Percentiles rank a stretch among this genome's conserved stretches.
phyloP scores from a whole-genome alignment of 2,329 filamentous ascomycete species.

The Thermothelomyces thermophilus region DNA sequence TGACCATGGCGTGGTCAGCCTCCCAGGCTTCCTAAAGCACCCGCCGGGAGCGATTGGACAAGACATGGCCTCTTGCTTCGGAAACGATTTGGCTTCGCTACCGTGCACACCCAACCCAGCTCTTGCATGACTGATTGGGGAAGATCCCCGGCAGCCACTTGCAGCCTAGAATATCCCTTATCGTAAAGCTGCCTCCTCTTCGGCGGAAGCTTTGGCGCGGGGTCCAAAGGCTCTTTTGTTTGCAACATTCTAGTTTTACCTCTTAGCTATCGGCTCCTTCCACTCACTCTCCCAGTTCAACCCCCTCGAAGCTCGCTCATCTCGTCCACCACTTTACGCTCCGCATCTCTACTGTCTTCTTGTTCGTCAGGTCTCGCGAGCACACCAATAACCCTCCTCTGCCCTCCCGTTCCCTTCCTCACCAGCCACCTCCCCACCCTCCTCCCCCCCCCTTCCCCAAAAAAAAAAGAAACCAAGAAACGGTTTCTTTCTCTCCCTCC shows the following conservation, averaged over 20 bases:
- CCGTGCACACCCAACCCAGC: conserved; percentile 1
- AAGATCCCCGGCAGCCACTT: background rate
- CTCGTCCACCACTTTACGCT: too few species aligned
- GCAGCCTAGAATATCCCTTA: background rate
- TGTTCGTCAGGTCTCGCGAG: too few species aligned
- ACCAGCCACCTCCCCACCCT: too few species aligned
- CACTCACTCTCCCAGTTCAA: background rate
- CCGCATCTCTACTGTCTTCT: too few species aligned
- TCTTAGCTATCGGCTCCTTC: too few species aligned
- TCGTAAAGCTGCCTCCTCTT: background rate
- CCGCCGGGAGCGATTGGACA: background rate
- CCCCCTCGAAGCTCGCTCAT: too few species aligned
- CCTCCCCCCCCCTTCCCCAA: too few species aligned
- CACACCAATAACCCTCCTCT: too few species aligned
- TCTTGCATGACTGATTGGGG: background rate
- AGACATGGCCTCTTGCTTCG: background rate
- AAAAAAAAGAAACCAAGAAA: too few species aligned
- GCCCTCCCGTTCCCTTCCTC: too few species aligned
- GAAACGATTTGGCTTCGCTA: background rate
- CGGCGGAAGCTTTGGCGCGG: background rate
- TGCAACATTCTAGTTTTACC: background rate
- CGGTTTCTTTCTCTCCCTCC: too few species aligned
- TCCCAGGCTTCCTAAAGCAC: background rate
- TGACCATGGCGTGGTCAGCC: conserved; percentile 3
- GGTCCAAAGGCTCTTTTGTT: background rate